Evolutionary conservation across 2,329 filamentous ascomycete genomes (phyloP).

Genomic region (Apiospora arundinis): DNA sequence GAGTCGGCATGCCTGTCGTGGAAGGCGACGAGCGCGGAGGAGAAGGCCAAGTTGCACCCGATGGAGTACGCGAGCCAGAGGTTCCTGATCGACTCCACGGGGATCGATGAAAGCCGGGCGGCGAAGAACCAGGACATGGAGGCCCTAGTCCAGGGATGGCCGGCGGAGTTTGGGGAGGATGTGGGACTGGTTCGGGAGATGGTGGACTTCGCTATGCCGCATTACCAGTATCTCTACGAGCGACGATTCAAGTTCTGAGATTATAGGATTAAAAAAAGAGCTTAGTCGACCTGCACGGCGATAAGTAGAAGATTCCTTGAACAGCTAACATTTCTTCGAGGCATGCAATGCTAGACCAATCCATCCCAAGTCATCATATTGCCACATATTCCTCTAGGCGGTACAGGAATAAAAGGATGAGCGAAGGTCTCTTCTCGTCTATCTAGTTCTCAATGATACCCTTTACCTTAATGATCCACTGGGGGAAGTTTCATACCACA

Average conservation of each 20-base stretch:
- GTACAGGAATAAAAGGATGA: no score
- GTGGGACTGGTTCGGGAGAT: background rate
- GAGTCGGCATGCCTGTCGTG: background rate
- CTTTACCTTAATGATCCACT: no score
- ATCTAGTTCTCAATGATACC: no score
- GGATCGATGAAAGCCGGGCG: background rate
- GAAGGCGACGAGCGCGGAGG: background rate
- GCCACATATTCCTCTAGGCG: no score
- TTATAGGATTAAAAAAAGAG: no score
- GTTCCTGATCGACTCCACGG: background rate
- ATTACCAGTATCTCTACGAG: background rate
- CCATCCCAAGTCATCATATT: no score
- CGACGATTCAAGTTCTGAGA: background rate
- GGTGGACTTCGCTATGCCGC: conserved; percentile 1
- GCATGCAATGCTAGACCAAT: no score
- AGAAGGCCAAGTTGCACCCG: background rate
- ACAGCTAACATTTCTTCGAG: no score
- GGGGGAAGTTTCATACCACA: no score
- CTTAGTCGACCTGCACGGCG: no score
- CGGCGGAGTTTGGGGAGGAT: conserved; percentile 1
- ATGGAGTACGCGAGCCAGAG: background rate
- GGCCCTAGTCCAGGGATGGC: background rate
- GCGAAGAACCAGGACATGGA: background rate
- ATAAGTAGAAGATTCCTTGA: no score
- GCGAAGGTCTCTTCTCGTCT: no score